phyloP scores from a whole-genome alignment of 345 rosid species.

The Gossypium turneri region DNA sequence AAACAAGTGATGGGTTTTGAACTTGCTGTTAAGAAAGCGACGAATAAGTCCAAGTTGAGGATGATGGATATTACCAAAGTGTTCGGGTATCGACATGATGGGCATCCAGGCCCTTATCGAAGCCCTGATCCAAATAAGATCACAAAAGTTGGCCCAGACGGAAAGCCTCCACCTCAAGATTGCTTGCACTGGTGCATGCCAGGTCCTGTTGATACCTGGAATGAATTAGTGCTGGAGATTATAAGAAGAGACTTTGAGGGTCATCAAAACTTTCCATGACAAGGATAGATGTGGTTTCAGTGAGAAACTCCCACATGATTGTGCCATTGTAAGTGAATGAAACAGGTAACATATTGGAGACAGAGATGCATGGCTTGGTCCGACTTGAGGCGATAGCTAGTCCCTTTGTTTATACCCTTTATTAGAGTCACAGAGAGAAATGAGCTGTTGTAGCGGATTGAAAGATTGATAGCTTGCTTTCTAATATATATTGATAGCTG shows the following conservation, averaged over 20 bases:
- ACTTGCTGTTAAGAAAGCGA: conserved; percentile 36
- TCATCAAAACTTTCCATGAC: conserved; percentile 18
- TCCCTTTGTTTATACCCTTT: no score
- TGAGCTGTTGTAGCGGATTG: no score
- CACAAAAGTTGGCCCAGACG: conserved; percentile 74
- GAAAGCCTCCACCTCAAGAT: conserved; percentile 92
- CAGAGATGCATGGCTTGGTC: no score
- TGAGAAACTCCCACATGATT: neutral
- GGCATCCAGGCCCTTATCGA: conserved; percentile 95
- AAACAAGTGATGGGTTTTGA: conserved; percentile 72
- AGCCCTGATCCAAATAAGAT: conserved; percentile 78
- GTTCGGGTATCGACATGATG: conserved; percentile 88
- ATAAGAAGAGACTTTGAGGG: conserved; percentile 63
- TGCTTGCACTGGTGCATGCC: conserved; percentile 99
- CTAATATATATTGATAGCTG: no score
- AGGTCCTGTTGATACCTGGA: conserved; percentile 96
- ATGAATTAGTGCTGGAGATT: conserved; percentile 79
- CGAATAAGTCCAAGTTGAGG: conserved; percentile 48
- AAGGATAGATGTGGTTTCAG: conserved; percentile 11
- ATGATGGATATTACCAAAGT: conserved; percentile 83
- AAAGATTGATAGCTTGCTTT: no score
- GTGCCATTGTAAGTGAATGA: no score
- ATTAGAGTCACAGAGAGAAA: no score
- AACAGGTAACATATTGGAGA: no score
- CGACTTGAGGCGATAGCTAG: no score